Conservation (phyloP, 108 stramenopile genomes). For the Licmophora abbreviata region DNA sequence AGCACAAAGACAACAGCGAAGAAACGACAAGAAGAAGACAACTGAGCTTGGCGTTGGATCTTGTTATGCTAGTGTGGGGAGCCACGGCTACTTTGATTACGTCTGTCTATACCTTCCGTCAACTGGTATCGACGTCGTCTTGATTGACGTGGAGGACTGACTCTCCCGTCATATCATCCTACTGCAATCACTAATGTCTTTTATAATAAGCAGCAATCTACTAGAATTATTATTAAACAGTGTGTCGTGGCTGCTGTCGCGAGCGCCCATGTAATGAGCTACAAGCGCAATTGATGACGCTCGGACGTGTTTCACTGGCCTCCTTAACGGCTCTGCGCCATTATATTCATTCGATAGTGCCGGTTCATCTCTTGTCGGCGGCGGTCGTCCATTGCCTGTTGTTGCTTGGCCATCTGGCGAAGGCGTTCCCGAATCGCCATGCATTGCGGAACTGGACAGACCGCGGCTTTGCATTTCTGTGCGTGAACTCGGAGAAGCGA, state of each 20-base stretch:
- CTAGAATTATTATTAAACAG: no score
- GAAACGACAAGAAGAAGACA: background rate
- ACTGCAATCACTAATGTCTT: no score
- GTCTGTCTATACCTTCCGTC: conserved; percentile 14
- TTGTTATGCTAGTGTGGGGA: conserved; percentile 24
- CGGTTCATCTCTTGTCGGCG: conserved; percentile 86
- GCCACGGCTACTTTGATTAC: conserved; percentile 20
- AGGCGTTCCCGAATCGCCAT: conserved; percentile 82
- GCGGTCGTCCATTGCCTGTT: conserved; percentile 88
- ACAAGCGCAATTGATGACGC: no score
- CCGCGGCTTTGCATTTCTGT: conserved; percentile 76
- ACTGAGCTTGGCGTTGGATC: conserved; percentile 9
- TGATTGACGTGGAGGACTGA: no score
- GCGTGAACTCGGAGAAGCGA: conserved; percentile 93
- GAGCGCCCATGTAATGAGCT: no score
- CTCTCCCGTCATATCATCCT: no score
- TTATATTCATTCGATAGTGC: no score
- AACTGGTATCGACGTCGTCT: no score
- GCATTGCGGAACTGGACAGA: conserved; percentile 92
- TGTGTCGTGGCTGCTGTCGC: no score
- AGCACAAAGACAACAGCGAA: background rate
- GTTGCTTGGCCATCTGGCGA: conserved; percentile 82
- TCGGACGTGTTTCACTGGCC: no score
- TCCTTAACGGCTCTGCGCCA: no score
- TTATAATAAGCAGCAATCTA: no score